Evolutionary conservation across 257 asterid species (phyloP), one percentile per base, ranked within the genome.

Genomic region (Solanum lycopersicoides): DNA sequence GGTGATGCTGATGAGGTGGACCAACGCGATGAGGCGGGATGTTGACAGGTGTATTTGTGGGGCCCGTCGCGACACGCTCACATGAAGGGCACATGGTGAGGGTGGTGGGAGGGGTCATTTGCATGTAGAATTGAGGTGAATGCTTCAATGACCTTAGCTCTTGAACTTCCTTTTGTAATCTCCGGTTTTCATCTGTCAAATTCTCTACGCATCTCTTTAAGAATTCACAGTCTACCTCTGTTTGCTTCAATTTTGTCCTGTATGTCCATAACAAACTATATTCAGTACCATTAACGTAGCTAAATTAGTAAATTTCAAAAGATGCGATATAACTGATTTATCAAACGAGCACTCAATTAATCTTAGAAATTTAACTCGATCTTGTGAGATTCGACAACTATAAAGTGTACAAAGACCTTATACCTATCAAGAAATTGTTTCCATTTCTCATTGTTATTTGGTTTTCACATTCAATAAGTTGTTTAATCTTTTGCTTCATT

Each of bases 61-160:
- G 86, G 10, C 69, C 65, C 23, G 90, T 32, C 0, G 93, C 93
- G 3, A 95, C 95, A 7, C 94, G 92, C 90, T 94, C 98, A 77
- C 98, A 95, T 9, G 98, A 95, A 85, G 98, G 96, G 91, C 98
- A 95, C 94, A 95, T 95, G 37, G 98, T 94, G 88, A 95, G 96
- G 60, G 98, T 95, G 3, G 97, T 94, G 0, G 97, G 96, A 34
- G 98, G 98, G 37, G 93, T 89, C 95, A 95, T 92, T 73, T 94
- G 97, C 98, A 95, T 93, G 95, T 95, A 94, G 72, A 94, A 86
- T 47, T 93, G 96, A n/a, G 97, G 98, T 13, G 97, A 93, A 20
- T 92, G 89, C 88, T 94, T 93, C 5, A 94, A 90, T 2, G 95
- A 93, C 87, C 98, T 90, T 6, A 95, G 89, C 65, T 95, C 98